Base-by-base conservation (phyloP, 163 green algal species). In the Coccomyxa subellipsoidea region DNA sequence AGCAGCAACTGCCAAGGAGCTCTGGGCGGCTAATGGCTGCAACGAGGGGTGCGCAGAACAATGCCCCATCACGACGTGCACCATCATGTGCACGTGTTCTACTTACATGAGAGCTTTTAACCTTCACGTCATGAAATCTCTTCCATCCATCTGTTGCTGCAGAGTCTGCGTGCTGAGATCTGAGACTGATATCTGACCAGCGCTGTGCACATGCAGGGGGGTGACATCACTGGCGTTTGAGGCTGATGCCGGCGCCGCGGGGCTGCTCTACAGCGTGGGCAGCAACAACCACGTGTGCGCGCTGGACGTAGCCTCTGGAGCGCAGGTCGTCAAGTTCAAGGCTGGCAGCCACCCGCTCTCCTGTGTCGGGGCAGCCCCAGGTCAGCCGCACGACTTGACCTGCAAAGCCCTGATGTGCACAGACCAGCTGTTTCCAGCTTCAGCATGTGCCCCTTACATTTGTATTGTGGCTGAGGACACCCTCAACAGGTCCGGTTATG, bases 31-130 rank as follows among this genome's bases (percentile, higher is more conserved):
- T 15, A 21, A 53, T 9, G 40, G 29, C 37, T 82, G 76, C 79
- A 88, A 84, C 32, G 85, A 88, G 59, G 85, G 85, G 82, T 88
- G 72, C 70, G 80, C 47, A n/a, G n/a, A n/a, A n/a, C n/a, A n/a
- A n/a, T n/a, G n/a, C n/a, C n/a, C n/a, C n/a, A n/a, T n/a, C n/a
- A n/a, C n/a, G n/a, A n/a, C n/a, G n/a, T n/a, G n/a, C n/a, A n/a
- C n/a, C n/a, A n/a, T n/a, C n/a, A n/a, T n/a, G n/a, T n/a, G n/a
- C n/a, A n/a, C n/a, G n/a, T n/a, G n/a, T n/a, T n/a, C n/a, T n/a
- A n/a, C n/a, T n/a, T n/a, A n/a, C n/a, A n/a, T n/a, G n/a, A n/a
- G n/a, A n/a, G n/a, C n/a, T n/a, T n/a, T n/a, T n/a, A n/a, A n/a
- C n/a, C n/a, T n/a, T n/a, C n/a, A n/a, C n/a, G n/a, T n/a, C n/a